A percentile compares a stretch with the other conserved stretches of the same genome.
These are phyloP conservation scores for Cyclostephanos invisitatus DNA, from an alignment of 108 stramenopile genomes.

Conservation along the genomic window DNA sequence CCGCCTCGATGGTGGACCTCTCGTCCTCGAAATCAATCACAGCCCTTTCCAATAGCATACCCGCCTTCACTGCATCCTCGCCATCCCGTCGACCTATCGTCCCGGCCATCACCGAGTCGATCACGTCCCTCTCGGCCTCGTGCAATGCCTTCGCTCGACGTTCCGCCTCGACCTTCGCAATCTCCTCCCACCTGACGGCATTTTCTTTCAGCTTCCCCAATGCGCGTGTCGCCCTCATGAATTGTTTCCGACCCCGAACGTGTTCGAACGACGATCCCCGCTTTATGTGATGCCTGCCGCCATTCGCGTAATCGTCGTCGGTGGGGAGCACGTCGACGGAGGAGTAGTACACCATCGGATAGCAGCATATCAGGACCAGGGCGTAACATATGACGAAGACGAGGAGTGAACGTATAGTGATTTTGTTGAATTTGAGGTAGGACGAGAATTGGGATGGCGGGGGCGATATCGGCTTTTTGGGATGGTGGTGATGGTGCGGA, in stretches of 20 bases:
- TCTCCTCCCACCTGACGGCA: slow-evolving; percentile 29
- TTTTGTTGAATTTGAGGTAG: slow-evolving; percentile 24
- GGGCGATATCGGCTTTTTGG: neutral
- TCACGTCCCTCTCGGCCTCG: slow-evolving; percentile 7
- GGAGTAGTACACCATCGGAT: slow-evolving; percentile 34
- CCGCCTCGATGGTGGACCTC: neutral
- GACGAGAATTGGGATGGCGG: slow-evolving; percentile 21
- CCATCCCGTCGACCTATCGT: slow-evolving; percentile 13
- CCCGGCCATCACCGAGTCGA: slow-evolving; percentile 16
- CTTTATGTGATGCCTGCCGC: slow-evolving; percentile 12
- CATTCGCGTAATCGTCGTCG: slow-evolving; percentile 15
- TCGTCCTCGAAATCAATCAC: slow-evolving; percentile 30
- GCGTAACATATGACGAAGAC: slow-evolving; percentile 16
- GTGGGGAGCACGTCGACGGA: slow-evolving; percentile 13
- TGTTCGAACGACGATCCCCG: slow-evolving; percentile 31
- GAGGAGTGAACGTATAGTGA: slow-evolving; percentile 10
- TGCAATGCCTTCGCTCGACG: slow-evolving; percentile 6
- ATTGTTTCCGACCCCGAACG: slow-evolving; percentile 30
- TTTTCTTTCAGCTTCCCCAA: slow-evolving; percentile 28
- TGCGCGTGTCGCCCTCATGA: slow-evolving; percentile 5
- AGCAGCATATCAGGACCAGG: slow-evolving; percentile 36
- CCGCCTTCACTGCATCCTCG: slow-evolving; percentile 35
- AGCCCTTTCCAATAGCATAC: slow-evolving; percentile 22
- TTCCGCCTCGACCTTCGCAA: slow-evolving; percentile 10
- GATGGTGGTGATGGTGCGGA: neutral